These are phyloP conservation scores for Kwoniella mangroviensis DNA, from an alignment of 768 basidiomycete species.

Conservation along the genomic window DNA sequence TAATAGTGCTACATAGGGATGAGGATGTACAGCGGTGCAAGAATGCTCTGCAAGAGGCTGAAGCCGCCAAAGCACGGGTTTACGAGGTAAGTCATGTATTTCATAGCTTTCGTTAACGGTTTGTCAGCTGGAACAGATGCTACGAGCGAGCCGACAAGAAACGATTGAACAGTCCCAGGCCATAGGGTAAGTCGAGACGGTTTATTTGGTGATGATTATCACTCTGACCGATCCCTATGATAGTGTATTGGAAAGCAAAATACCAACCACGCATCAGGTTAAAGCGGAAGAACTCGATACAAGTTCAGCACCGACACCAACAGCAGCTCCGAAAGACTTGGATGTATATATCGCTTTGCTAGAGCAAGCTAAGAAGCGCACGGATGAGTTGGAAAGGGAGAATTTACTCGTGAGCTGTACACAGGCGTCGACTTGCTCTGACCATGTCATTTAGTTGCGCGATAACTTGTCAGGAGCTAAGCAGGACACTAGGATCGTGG, in stretches of 20 bases:
- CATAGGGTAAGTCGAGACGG: constrained; percentile 9
- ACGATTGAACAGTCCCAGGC: constrained; percentile 8
- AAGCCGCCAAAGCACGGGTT: constrained; percentile 26
- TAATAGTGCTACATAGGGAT: constrained; percentile 32
- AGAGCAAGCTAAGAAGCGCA: constrained; percentile 30
- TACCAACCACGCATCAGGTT: background rate
- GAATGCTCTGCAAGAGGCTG: constrained; percentile 32
- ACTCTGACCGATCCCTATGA: background rate
- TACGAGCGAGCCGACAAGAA: constrained; percentile 29
- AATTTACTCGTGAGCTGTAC: constrained; percentile 35
- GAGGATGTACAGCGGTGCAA: constrained; percentile 34
- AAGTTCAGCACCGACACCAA: background rate
- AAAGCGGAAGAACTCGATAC: constrained; percentile 12
- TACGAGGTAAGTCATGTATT: constrained; percentile 27
- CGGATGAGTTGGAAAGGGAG: constrained; percentile 33
- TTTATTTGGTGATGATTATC: no score
- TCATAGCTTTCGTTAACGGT: background rate
- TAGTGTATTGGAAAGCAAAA: constrained; percentile 4
- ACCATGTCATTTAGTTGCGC: constrained; percentile 9
- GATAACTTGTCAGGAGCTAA: background rate
- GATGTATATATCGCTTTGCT: constrained; percentile 17
- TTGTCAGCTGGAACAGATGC: constrained; percentile 25
- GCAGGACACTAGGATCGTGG: background rate
- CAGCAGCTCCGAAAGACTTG: constrained; percentile 5
- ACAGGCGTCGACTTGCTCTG: background rate